phyloP scores from a whole-genome alignment of 1,284 basidiomycete genomes.

The Rhodotorula glutinis region DNA sequence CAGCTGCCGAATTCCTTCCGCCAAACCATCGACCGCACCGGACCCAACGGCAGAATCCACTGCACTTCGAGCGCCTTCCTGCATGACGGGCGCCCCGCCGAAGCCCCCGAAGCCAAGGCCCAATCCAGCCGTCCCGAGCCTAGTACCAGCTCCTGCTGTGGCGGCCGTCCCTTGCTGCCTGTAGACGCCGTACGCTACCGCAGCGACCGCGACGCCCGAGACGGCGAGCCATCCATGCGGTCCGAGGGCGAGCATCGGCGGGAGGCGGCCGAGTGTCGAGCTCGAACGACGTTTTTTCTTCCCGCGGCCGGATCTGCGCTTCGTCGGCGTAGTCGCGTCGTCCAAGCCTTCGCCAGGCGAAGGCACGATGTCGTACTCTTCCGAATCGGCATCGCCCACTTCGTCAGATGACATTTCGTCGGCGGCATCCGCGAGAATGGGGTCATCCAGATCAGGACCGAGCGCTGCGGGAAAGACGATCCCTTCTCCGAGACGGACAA shows the following conservation, averaged over 20 bases:
- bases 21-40: neutral
- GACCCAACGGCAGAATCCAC: neutral
- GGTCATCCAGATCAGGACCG: conserved; percentile 10
- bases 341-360: neutral
- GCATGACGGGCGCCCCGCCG: neutral
- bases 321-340: neutral
- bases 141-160: neutral
- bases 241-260: conserved; percentile 16
- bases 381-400: conserved; percentile 10
- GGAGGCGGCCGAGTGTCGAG: neutral
- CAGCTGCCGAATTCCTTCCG: neutral
- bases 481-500: conserved; percentile 20
- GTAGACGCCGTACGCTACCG: conserved; percentile 26
- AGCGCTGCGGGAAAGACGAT: conserved; percentile 27
- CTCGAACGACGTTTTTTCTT: neutral
- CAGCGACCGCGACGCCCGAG: conserved; percentile 22
- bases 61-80: neutral
- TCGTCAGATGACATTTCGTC: conserved; percentile 2
- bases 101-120: conserved; percentile 7
- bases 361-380: conserved; percentile 17
- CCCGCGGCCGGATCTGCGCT: too few relatives aligned
- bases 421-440: conserved; percentile 17
- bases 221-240: conserved; percentile 32
- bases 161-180: neutral
- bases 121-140: conserved; percentile 15